These are phyloP conservation scores for Rhizopus stolonifer DNA, from an alignment of 371 early-diverging fungal genomes.

Conservation along the genomic window DNA sequence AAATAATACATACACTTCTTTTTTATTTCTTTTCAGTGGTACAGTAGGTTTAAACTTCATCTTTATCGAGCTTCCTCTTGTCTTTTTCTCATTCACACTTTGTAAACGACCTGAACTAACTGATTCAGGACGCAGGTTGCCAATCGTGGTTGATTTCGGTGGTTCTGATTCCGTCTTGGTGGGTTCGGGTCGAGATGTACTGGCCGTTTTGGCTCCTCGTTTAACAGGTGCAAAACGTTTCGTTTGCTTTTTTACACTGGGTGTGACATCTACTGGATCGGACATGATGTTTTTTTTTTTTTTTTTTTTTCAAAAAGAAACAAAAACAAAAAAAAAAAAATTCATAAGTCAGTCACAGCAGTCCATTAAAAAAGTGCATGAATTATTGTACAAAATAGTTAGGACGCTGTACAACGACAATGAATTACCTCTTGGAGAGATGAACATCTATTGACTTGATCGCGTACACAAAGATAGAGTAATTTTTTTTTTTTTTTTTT, in stretches of 20 bases:
- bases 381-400: too few species aligned
- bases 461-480: too few species aligned
- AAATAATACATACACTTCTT: slow-evolving; percentile 60
- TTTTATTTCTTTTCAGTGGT: slow-evolving; percentile 62
- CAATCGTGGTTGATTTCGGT: slow-evolving; percentile 24
- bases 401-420: too few species aligned
- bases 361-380: not conserved
- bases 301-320: too few species aligned
- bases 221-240: slow-evolving; percentile 42
- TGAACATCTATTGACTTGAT: too few species aligned
- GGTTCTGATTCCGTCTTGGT: not conserved
- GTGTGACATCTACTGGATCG: slow-evolving; percentile 15
- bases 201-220: slow-evolving; percentile 13
- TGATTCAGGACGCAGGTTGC: slow-evolving; percentile 39
- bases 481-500: too few species aligned
- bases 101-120: slow-evolving; percentile 37
- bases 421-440: too few species aligned
- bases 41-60: slow-evolving; percentile 69
- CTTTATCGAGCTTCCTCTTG: slow-evolving; percentile 54
- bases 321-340: not conserved
- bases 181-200: not conserved
- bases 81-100: slow-evolving; percentile 47
- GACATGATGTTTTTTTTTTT: slow-evolving; percentile 13
- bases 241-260: slow-evolving; percentile 34
- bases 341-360: not conserved